Evolutionary conservation across 2,329 filamentous ascomycete species (phyloP), one percentile per base, ranked within the genome.

Genomic region (Aspergillus floridensis): DNA sequence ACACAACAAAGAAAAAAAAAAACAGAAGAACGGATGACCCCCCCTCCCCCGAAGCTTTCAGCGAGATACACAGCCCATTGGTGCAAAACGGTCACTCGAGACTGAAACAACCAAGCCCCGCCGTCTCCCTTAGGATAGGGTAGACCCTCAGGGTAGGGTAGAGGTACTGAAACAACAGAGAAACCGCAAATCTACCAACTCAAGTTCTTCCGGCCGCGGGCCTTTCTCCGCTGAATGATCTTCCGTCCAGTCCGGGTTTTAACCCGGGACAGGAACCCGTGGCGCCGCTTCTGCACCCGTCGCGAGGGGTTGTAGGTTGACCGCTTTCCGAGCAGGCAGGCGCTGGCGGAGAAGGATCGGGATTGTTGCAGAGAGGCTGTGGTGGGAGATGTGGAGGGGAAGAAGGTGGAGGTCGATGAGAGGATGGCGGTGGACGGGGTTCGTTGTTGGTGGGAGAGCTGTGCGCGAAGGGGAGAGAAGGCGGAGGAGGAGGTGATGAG

Each of bases 261-360:
- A 61, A 85, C 63, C 66, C 86, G 72, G 10, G 80, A 75, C 60
- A 88, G 69, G 67, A 86, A 88, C 2, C 85, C 85, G 74, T 86
- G 83, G 66, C 85, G 79, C 63, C 86, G 78, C 76, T 88, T 88
- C 70, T 86, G 79, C 47, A 86, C 82, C 49, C 81, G 69, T 63
- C 86, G 82, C 53, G 81, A 85, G 10, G 85, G 84, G 57, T 84
- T 83, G 68, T 80, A 87, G 47, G 86, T 88, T 59, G 81, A 74
- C 63, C 85, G 79, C 53, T 74, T 76, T 26, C 70, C 78, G 49
- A 70, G 74, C 5, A 81, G 73, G 2, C 72, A 69, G 6, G 78
- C 73, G 55, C 77, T 76, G 16, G 78, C 73, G 4, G 79, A 81
- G 70, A 81, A 80, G 0, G 70, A 65, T 26, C 77, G 76, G 51